Evolutionary conservation across 73 alveolate species (phyloP), one percentile per base, ranked within the genome.

Genomic region (Paramecium biaurelia): DNA sequence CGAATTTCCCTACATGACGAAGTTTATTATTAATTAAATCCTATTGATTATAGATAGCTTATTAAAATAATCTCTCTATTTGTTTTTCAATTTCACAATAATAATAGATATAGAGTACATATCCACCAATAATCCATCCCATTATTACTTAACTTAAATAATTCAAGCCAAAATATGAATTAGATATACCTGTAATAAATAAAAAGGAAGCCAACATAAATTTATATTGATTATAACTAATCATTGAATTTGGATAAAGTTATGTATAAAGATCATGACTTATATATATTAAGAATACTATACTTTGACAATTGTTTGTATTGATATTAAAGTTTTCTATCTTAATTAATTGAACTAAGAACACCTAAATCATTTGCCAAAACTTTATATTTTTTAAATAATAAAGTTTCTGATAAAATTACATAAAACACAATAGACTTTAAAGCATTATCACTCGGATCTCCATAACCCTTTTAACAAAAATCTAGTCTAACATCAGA

Each of bases 61-160:
- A 43, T 18, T 8, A 42, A 79, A 79, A 79, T 41, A 24, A 7
- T 79, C 56, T 21, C 14, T 79, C 90, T 24, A 79, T 20, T 10
- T 8, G 5, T 79, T 45, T 26, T 47, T 79, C 90, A 2, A 79
- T 43, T 8, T 41, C 90, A 23, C 90, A 79, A 47, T 18, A 79
- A 47, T 79, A 79, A 21, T 79, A 79, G 0, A 79, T 10, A 14
- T 24, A 30, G 0, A 79, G 56, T 79, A 82, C 26, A 68, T 89
- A 89, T 18, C 53, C 74, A 7, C 94, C 94, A 2, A 89, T 38
- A 11, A 70, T 79, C 72, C 94, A 89, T 2, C 92, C 94, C 57
- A 89, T 58, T 5, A 89, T 42, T 10, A 89, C 85, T 28, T 89
- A 42, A 72, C 74, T 89, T 1, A 89, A 5, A 2, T 41, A 89